Evolutionary conservation across 257 asterid genomes (phyloP), one percentile per base, ranked within the genome.

Genomic region (Nicotiana tomentosiformis): DNA sequence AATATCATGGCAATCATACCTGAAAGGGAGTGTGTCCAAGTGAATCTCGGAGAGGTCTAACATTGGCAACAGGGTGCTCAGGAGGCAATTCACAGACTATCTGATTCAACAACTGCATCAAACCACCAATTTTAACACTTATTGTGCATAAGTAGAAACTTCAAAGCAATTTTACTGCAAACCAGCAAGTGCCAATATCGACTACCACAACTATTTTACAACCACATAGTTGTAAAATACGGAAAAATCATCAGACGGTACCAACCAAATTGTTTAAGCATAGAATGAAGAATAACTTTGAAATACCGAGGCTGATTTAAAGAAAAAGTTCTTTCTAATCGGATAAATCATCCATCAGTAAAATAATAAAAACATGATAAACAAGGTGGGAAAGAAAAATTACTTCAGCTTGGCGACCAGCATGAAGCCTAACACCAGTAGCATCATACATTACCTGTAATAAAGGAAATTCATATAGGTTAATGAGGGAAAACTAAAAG

Each of bases 321-420:
- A 16, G 8, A 3, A 12, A 49, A 51, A 23, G 80, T 49, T 26
- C 20, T 74, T 51, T 74, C 80, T 49, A 74, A 26, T 49, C 4
- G 43, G 23, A 74, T 49, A 26, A 49, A 30, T 49, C 62, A 7
- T 6, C 74, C 49, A 26, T 29, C 20, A 67, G 20, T 37, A 39
- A 51, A 70, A 74, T 26, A 55, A 60, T 57, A 15, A 62, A 62
- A 84, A 80, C 57, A 26, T 69, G 65, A 66, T 77, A 17, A 66
- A 81, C 57, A 78, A 65, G n/a, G 62, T 29, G 39, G 84, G 64
- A 67, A 78, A 39, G 56, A 84, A 64, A 78, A 82, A 89, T 89
- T 87, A 96, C 99, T 92, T 94, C 98, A 86, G 99, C 99, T 87
- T 96, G 99, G 51, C 99, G 93, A 65, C 98, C 98, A 83, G 99